phyloP scores from a whole-genome alignment of 257 asterid genomes.

The Gentiana dahurica region DNA sequence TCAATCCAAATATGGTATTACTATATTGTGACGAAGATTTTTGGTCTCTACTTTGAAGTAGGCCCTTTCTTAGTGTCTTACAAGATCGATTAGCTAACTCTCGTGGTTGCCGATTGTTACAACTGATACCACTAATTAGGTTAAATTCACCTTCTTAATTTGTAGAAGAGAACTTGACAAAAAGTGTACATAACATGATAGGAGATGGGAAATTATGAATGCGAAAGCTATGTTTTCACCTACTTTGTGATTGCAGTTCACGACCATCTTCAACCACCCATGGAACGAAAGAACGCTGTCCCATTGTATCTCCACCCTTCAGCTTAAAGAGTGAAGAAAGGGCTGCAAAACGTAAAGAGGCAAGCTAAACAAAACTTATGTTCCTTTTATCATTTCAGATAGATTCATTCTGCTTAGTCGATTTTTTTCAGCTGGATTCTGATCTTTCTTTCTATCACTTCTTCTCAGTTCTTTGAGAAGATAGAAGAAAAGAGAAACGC shows the following conservation, averaged over 20 bases:
- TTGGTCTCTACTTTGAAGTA: too few relatives aligned
- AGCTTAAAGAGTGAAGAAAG: slow-evolving; percentile 77
- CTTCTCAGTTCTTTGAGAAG: slow-evolving; percentile 53
- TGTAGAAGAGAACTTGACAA: not conserved
- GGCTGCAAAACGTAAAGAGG: slow-evolving; percentile 81
- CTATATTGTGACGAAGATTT: too few relatives aligned
- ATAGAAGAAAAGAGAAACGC: slow-evolving; percentile 47
- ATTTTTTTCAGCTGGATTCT: not conserved
- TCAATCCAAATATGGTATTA: not conserved
- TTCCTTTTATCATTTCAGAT: not conserved
- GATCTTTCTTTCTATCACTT: slow-evolving; percentile 1
- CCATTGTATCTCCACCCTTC: slow-evolving; percentile 42
- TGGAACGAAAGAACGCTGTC: slow-evolving; percentile 26
- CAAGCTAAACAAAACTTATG: slow-evolving; percentile 14
- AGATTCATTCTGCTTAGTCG: not conserved
- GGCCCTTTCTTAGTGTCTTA: not conserved
- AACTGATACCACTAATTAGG: too few relatives aligned
- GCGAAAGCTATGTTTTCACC: slow-evolving; percentile 2
- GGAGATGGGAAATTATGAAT: not conserved
- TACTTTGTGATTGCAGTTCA: slow-evolving; percentile 30
- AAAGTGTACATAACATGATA: not conserved
- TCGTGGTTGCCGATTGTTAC: not conserved
- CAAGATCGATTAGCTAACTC: too few relatives aligned
- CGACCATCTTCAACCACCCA: slow-evolving; percentile 18
- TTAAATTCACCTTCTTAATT: not conserved